A percentile compares a stretch with the other conserved stretches of the same genome.
Conservation (phyloP, 106 monocot species). For the Dendrobium huoshanense region DNA sequence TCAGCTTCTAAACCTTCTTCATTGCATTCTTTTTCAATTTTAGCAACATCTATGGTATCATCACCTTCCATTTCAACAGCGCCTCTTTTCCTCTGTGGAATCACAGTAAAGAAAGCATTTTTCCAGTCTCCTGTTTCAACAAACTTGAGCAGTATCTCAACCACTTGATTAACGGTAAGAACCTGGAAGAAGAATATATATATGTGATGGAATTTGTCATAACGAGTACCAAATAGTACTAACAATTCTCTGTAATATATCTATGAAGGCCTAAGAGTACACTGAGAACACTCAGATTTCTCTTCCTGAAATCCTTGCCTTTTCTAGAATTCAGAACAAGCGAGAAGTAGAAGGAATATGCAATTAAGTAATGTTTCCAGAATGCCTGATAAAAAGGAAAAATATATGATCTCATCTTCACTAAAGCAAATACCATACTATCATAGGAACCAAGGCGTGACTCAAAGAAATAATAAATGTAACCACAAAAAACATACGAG, state of each 20-base stretch:
- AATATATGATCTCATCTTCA: too few relatives aligned
- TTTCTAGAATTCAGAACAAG: too few relatives aligned
- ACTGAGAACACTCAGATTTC: too few relatives aligned
- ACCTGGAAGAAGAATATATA: slow-evolving; percentile 31
- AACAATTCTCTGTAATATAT: too few relatives aligned
- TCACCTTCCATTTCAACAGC: slow-evolving; percentile 22
- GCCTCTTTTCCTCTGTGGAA: slow-evolving; percentile 84
- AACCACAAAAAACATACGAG: neutral
- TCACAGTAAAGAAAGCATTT: slow-evolving; percentile 90
- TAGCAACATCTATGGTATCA: slow-evolving; percentile 10
- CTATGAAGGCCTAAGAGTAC: too few relatives aligned
- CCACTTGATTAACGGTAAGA: slow-evolving; percentile 96
- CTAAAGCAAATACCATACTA: too few relatives aligned
- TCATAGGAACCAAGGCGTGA: neutral
- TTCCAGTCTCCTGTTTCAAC: slow-evolving; percentile 89
- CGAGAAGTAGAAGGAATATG: too few relatives aligned
- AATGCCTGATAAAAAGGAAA: too few relatives aligned
- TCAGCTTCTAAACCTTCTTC: slow-evolving; percentile 14
- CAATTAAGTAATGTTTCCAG: too few relatives aligned
- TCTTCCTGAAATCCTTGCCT: too few relatives aligned
- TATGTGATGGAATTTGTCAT: neutral
- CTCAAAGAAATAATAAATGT: neutral
- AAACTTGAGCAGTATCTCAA: slow-evolving; percentile 90
- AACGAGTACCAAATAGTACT: too few relatives aligned
- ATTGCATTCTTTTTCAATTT: slow-evolving; percentile 2